Percentiles rank a stretch among this genome's conserved stretches.
These are phyloP conservation scores for Neoboletus brunneissimus DNA, from an alignment of 768 basidiomycete species.

Conservation along the genomic window DNA sequence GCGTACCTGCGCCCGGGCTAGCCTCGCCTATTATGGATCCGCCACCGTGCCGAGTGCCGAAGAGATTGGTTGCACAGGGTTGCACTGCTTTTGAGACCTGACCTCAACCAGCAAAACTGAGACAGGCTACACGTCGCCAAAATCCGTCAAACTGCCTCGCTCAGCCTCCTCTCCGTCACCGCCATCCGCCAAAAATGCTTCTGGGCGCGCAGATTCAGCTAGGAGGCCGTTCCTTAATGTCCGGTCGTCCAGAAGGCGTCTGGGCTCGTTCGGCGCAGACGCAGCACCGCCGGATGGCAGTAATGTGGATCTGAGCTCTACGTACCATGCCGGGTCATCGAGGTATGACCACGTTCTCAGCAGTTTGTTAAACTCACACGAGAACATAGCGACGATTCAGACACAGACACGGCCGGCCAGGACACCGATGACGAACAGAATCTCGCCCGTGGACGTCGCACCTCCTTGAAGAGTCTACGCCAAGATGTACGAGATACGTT, in stretches of 20 bases:
- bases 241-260: slow-evolving; percentile 27
- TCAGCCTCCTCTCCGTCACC: slow-evolving; percentile 78
- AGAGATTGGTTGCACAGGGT: neutral
- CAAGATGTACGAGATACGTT: slow-evolving; percentile 25
- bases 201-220: slow-evolving; percentile 48
- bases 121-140: neutral
- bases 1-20: neutral
- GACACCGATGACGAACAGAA: slow-evolving; percentile 55
- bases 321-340: slow-evolving; percentile 83
- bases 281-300: slow-evolving; percentile 25
- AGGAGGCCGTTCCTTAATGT: slow-evolving; percentile 37
- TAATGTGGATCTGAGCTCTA: slow-evolving; percentile 74
- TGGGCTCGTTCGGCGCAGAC: slow-evolving; percentile 22
- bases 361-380: slow-evolving; percentile 18
- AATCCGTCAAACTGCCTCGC: slow-evolving; percentile 64
- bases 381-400: slow-evolving; percentile 45
- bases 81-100: slow-evolving; percentile 8
- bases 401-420: slow-evolving; percentile 50
- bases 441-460: slow-evolving; percentile 43
- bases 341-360: slow-evolving; percentile 44
- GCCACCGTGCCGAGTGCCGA: neutral
- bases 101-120: slow-evolving; percentile 1
- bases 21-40: slow-evolving; percentile 12
- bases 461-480: slow-evolving; percentile 31
- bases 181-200: slow-evolving; percentile 52